Evolutionary conservation across 2,329 filamentous ascomycete species (phyloP), one percentile per base, ranked within the genome.

Genomic region (Fusarium sterilihyphosum): DNA sequence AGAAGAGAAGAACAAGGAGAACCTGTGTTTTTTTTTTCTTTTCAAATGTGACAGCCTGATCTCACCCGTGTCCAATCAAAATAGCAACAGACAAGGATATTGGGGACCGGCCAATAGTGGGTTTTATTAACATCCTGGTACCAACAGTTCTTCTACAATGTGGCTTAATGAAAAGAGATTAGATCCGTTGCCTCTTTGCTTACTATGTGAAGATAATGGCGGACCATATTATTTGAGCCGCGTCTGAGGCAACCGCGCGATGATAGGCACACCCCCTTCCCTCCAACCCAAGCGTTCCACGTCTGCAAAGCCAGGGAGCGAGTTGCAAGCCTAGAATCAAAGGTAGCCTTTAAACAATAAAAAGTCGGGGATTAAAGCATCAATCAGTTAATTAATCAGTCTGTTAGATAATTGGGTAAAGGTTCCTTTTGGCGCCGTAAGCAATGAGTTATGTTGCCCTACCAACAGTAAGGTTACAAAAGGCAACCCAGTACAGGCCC

Each of bases 211-310:
- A 50, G 14, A 10, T n/a, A 0, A 17, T 50, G 47, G 47, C 47
- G 47, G 20, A n/a, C 26, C 10, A n/a, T 12, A 6, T 6, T n/a
- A 5, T 43, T 24, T 43, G 1, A 49, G 26, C 10, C 46, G 10
- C 26, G 12, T 47, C 24, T 47, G 1, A 22, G 9, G 13, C 12
- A 29, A 22, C 44, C 5, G 4, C 44, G 24, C 13, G 3, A 29
- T 5, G 6, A 47, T 14, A 29, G 18, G 12, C 24, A 20, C 12
- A 29, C 22, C 1, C 38, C 38, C 38, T 40, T 8, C 1, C 7
- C 1, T 20, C 11, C 7, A 20, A 8, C 18, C 1, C 0, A 12
- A 40, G 3, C 8, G 11, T 37, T 2, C 16, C 1, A 37, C 16
- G 35, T 1, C 35, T 18, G 8, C 4, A 2, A 37, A 18, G 2